Percentiles rank a stretch among this genome's conserved stretches.
phyloP scores from a whole-genome alignment of 495 filamentous ascomycete species.

The Talaromyces nanjingensis region DNA sequence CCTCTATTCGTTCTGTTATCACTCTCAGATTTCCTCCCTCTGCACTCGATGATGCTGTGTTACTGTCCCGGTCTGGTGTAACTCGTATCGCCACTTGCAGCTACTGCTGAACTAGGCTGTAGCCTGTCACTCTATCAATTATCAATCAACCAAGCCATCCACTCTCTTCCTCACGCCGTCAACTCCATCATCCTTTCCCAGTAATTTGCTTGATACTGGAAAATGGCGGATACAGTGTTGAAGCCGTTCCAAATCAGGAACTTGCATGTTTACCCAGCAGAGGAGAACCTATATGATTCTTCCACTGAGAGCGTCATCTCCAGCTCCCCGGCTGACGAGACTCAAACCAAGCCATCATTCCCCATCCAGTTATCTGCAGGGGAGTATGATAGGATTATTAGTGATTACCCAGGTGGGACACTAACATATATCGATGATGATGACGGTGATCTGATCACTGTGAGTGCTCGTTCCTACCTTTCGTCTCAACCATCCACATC shows the following conservation, averaged over 20 bases:
- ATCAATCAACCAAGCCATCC: not conserved
- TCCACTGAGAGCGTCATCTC: not conserved
- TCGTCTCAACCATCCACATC: slow-evolving; percentile 11
- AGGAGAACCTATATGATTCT: slow-evolving; percentile 10
- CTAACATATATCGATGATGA: slow-evolving; percentile 50
- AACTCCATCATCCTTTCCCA: slow-evolving; percentile 6
- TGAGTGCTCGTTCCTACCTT: slow-evolving; percentile 20
- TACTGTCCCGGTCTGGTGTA: not conserved
- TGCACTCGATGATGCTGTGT: not conserved
- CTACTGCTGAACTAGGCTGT: not conserved
- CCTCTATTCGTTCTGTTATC: not conserved
- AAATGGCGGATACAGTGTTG: slow-evolving; percentile 23
- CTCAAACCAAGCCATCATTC: slow-evolving; percentile 10
- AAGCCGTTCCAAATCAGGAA: slow-evolving; percentile 38
- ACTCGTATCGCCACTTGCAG: slow-evolving; percentile 4
- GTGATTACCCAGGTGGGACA: slow-evolving; percentile 39
- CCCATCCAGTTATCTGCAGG: slow-evolving; percentile 33
- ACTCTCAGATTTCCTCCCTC: not conserved
- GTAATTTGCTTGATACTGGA: slow-evolving; percentile 8
- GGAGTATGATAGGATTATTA: slow-evolving; percentile 44
- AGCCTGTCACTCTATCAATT: not conserved
- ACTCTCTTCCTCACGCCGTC: not conserved
- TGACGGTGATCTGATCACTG: slow-evolving; percentile 47
- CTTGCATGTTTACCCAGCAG: slow-evolving; percentile 22
- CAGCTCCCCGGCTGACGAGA: slow-evolving; percentile 2